Base-by-base conservation (phyloP, 1,284 basidiomycete species). In the Singerocomus rubriflavus region DNA sequence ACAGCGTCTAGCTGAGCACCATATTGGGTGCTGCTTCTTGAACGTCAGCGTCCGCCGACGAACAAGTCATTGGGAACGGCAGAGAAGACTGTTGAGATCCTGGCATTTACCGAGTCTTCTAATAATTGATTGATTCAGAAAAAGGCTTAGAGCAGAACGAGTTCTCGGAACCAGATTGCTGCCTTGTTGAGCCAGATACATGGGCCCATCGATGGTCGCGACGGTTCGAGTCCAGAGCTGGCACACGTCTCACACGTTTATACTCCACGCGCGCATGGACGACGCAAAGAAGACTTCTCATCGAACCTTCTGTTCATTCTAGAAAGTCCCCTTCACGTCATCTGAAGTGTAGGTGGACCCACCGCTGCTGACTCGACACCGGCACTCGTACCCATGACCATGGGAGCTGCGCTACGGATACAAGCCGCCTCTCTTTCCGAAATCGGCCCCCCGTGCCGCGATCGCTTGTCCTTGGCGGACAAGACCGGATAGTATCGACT, bases 31-130 rank as follows among this genome's bases (percentile, higher is more conserved):
- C 40, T 41, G 39, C 50, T 45, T 53, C 49, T 46, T 35, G 6
- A 3, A 27, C 12, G 9, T 9, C 6, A 21, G 35, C 34, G 10
- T 16, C 16, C 26, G 10, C 27, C 27, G 33, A 33, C 39, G 32
- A 46, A n/a, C 11, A 9, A 25, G 21, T 21, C 21, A 21, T 21
- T 21, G 21, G 21, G 21, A 21, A 21, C 21, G 21, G 21, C 21
- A 4, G 4, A 21, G 21, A 21, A 21, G 21, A 21, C 21, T 21
- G 21, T 21, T 21, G 36, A 38, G 31, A 43, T 37, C 29, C 44
- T 46, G 63, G 59, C 50, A 59, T 40, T 32, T 63, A 21, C 62
- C 58, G 59, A 39, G 27, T n/a, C 58, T 60, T 48, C 54, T 41
- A 35, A 52, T 34, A 26, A 43, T 39, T 40, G n/a, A 34, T 31